Evolutionary conservation across 2,329 filamentous ascomycete genomes (phyloP).

Genomic region (Fusarium stilboides): DNA sequence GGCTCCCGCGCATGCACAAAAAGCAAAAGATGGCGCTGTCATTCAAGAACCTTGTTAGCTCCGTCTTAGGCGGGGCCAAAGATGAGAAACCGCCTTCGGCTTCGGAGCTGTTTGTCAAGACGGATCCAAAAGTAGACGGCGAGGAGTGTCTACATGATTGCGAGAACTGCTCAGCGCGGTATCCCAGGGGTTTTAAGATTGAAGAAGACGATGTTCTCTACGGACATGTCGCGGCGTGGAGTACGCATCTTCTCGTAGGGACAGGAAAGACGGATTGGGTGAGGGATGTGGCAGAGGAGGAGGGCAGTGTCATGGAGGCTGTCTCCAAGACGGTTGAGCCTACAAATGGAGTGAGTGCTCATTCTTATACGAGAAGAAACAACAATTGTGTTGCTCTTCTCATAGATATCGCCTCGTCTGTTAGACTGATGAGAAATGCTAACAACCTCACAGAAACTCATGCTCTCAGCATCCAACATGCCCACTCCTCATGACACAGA

Average conservation of each 20-base stretch:
- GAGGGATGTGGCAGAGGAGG: constrained; percentile 88
- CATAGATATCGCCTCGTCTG: too few species aligned
- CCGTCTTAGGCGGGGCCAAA: constrained; percentile 48
- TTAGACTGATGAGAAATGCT: neutral
- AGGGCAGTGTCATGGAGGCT: constrained; percentile 86
- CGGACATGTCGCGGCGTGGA: constrained; percentile 88
- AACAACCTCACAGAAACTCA: constrained; percentile 73
- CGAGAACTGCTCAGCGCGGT: constrained; percentile 82
- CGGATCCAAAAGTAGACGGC: constrained; percentile 83
- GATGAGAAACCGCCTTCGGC: constrained; percentile 50
- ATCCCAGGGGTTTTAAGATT: constrained; percentile 80
- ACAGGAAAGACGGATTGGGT: constrained; percentile 99
- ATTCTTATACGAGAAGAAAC: neutral
- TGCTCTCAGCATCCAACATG: constrained; percentile 94
- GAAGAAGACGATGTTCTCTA: constrained; percentile 86
- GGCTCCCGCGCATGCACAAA: constrained; percentile 51
- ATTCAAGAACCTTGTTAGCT: constrained; percentile 53
- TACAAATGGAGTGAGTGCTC: constrained; percentile 74
- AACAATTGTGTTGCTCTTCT: neutral
- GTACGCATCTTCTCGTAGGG: constrained; percentile 89
- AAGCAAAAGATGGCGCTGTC: constrained; percentile 62
- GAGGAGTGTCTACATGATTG: constrained; percentile 93
- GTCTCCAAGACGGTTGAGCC: constrained; percentile 72
- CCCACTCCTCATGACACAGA: constrained; percentile 78
- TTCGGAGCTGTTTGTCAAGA: constrained; percentile 77